These are phyloP conservation scores for Trichosanthes truncata DNA, from an alignment of 306 rosid genomes.

Conservation along the genomic window DNA sequence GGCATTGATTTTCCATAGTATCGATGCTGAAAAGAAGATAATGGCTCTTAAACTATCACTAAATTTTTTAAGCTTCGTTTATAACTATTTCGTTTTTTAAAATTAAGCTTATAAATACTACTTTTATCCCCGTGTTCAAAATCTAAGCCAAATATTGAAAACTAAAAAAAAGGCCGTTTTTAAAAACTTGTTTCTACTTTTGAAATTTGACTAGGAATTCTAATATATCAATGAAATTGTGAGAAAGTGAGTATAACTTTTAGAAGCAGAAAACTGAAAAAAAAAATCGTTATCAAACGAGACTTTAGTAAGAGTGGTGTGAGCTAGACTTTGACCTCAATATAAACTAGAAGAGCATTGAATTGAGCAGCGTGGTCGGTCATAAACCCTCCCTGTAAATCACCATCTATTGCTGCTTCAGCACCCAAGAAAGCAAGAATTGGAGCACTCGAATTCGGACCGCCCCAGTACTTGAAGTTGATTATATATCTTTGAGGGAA, in stretches of 20 bases:
- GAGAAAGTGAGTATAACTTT: background rate
- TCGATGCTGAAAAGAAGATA: slow-evolving; percentile 34
- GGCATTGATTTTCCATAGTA: slow-evolving; percentile 68
- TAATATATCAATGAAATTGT: no score
- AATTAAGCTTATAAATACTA: no score
- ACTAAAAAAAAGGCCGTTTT: no score
- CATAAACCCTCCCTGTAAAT: slow-evolving; percentile 32
- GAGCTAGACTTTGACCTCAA: slow-evolving; percentile 34
- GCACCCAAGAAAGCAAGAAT: slow-evolving; percentile 54
- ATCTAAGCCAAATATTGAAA: no score
- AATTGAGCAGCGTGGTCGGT: slow-evolving; percentile 44
- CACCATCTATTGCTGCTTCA: slow-evolving; percentile 22
- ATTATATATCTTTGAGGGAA: slow-evolving; percentile 54
- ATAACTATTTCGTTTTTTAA: no score
- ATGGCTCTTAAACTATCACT: background rate
- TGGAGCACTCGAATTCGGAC: slow-evolving; percentile 44
- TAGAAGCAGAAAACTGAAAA: no score
- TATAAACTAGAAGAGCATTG: slow-evolving; percentile 44
- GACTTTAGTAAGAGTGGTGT: no score
- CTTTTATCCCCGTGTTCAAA: no score
- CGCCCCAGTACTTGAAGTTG: slow-evolving; percentile 57
- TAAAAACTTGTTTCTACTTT: no score
- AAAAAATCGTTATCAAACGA: no score
- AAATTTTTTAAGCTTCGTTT: no score
- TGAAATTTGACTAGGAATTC: no score